phyloP scores from a whole-genome alignment of 805 yeast species.

The Maudiozyma barnettii region DNA sequence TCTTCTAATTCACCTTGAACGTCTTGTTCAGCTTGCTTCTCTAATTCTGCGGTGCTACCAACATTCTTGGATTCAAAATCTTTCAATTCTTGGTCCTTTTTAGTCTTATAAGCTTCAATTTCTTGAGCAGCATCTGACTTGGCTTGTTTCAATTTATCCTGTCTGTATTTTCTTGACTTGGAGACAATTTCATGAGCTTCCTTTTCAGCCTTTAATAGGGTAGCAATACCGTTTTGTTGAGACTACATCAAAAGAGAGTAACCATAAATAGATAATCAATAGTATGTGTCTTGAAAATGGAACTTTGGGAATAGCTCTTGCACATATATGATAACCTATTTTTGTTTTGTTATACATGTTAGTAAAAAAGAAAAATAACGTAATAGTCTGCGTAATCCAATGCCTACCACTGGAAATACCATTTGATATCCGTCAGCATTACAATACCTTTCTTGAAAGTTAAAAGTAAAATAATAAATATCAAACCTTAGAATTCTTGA shows the following conservation, averaged over 20 bases:
- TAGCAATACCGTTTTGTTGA: conserved; percentile 30
- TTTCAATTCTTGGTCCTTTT: conserved; percentile 76
- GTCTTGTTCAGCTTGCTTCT: conserved; percentile 64
- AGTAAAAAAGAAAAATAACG: no score
- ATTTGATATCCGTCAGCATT: no score
- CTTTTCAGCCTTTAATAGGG: conserved; percentile 66
- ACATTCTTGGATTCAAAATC: conserved; percentile 64
- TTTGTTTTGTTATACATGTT: no score
- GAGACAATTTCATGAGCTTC: conserved; percentile 95
- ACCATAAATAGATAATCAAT: no score
- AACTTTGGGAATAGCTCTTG: no score
- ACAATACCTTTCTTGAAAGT: no score
- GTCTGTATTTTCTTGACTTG: conserved; percentile 78
- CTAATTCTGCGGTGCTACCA: conserved; percentile 40
- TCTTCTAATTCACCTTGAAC: conserved; percentile 61
- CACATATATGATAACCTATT: no score
- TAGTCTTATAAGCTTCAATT: conserved; percentile 72
- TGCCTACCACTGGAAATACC: no score
- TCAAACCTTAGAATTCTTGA: no score
- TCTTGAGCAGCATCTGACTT: conserved; percentile 87
- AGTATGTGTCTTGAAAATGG: no score
- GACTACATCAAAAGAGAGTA: conserved; percentile 8
- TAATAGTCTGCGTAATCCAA: no score
- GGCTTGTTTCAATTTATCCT: conserved; percentile 80
- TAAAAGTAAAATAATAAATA: no score